These are phyloP conservation scores for Phylloporus sp. DNA, from an alignment of 768 basidiomycete genomes.

Conservation along the genomic window DNA sequence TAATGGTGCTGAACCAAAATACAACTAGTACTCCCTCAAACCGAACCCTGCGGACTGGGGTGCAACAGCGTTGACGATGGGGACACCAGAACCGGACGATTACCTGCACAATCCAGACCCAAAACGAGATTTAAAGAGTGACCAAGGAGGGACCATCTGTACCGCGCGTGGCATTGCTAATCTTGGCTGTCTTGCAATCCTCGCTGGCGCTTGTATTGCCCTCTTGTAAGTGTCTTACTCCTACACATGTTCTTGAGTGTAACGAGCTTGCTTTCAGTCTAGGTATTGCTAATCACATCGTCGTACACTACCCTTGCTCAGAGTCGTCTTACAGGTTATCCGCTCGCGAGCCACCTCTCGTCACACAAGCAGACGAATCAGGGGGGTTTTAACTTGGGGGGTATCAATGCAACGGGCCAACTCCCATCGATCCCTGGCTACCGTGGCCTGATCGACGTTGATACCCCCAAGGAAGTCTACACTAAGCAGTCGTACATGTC, in stretches of 20 bases:
- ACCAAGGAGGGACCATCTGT: conserved; percentile 55
- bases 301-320: neutral
- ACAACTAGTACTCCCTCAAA: conserved; percentile 35
- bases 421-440: conserved; percentile 40
- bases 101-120: conserved; percentile 63
- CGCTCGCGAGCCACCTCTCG: conserved; percentile 45
- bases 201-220: conserved; percentile 44
- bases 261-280: conserved; percentile 6
- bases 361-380: conserved; percentile 37
- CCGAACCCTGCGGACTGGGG: conserved; percentile 49
- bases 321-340: conserved; percentile 38
- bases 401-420: conserved; percentile 72
- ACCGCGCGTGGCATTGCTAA: conserved; percentile 63
- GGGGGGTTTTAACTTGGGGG: conserved; percentile 70
- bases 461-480: conserved; percentile 48
- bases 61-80: conserved; percentile 39
- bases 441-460: conserved; percentile 49
- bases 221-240: conserved; percentile 48
- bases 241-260: neutral
- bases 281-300: conserved; percentile 5
- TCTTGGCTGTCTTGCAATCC: conserved; percentile 59
- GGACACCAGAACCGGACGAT: conserved; percentile 56
- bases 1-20: neutral
- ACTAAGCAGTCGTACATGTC: conserved; percentile 38
- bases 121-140: conserved; percentile 47